These are phyloP conservation scores for Rasamsonia emersonii DNA, from an alignment of 2,329 filamentous ascomycete genomes.

Conservation along the genomic window DNA sequence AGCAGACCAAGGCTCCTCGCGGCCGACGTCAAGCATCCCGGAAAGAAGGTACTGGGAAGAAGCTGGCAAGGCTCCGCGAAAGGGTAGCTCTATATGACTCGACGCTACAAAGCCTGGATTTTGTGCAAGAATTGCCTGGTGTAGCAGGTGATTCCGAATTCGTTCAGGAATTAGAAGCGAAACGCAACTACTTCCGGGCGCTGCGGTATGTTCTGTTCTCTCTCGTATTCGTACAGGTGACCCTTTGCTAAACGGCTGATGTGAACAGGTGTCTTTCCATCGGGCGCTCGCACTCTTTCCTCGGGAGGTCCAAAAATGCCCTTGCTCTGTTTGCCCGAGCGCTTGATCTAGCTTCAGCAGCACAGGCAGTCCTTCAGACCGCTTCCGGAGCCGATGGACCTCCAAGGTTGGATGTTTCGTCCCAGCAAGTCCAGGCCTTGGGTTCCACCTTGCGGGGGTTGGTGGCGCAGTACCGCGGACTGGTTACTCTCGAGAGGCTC, in stretches of 20 bases:
- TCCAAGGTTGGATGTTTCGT: conserved; percentile 60
- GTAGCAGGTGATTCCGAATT: conserved; percentile 76
- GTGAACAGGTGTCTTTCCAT: conserved; percentile 64
- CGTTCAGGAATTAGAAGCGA: conserved; percentile 67
- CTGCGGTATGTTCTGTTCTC: conserved; percentile 56
- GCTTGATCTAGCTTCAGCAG: conserved; percentile 50
- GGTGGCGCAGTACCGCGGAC: conserved; percentile 70
- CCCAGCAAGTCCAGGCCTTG: conserved; percentile 51
- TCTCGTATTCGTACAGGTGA: neutral
- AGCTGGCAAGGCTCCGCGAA: conserved; percentile 73
- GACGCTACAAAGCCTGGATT: conserved; percentile 81
- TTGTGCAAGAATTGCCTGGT: conserved; percentile 80
- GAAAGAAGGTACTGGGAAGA: conserved; percentile 63
- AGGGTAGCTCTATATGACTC: conserved; percentile 85
- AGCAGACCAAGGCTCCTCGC: conserved; percentile 34
- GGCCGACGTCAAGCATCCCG: conserved; percentile 37
- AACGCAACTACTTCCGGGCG: conserved; percentile 74
- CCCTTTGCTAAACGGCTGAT: conserved; percentile 7
- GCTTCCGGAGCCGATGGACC: conserved; percentile 39
- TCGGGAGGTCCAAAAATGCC: conserved; percentile 64
- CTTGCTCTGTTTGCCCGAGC: conserved; percentile 77
- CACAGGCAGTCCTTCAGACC: conserved; percentile 41
- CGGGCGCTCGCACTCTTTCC: conserved; percentile 71
- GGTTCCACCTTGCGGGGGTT: conserved; percentile 57
- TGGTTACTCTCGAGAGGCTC: conserved; percentile 72